Base-by-base conservation (phyloP, 2,329 filamentous ascomycete genomes). In the Aspergillus flavus region DNA sequence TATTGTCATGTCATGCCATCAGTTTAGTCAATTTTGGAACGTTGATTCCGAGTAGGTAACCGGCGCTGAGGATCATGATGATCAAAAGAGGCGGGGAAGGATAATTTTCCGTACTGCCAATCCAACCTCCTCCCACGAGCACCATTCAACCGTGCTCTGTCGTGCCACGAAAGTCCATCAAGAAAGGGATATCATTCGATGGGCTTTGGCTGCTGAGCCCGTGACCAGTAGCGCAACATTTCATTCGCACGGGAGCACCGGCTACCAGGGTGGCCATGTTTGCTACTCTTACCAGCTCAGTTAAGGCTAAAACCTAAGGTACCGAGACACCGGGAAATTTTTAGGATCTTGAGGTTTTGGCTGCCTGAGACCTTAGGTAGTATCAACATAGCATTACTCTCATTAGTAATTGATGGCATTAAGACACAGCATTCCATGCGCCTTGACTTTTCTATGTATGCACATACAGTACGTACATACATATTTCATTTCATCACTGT, bases 61-160 rank as follows among this genome's bases (percentile, higher is more conserved):
- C 63, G 59, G 61, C 52, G 63, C 64, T 67, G 65, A 68, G 56
- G 65, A 72, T 69, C 66, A 48, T 66, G 66, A 62, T 69, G 66
- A 71, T 71, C 68, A 32, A 26, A 59, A 65, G 67, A 64, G 61
- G 54, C 54, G 61, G 63, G 54, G 59, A 16, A 21, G 46, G 56
- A 26, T 45, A 59, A 57, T 61, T 48, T 55, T 32, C 53, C 52
- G 32, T 45, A 26, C 46, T 43, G 46, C 30, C 16, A 19, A 26
- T 41, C 36, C 4, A 48, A 45, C 41, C 41, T 45, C 16, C 58
- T 61, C 57, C 21, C 58, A 62, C 28, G 61, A 58, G 60, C 59
- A 64, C n/a, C 58, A 64, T 61, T 56, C 26, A 57, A 55, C 30
- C 32, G 59, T 57, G 62, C 59, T 61, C 59, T 64, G 63, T 61